These are phyloP conservation scores for Thelephora terrestris DNA, from an alignment of 1,284 basidiomycete species.

Conservation along the genomic window DNA sequence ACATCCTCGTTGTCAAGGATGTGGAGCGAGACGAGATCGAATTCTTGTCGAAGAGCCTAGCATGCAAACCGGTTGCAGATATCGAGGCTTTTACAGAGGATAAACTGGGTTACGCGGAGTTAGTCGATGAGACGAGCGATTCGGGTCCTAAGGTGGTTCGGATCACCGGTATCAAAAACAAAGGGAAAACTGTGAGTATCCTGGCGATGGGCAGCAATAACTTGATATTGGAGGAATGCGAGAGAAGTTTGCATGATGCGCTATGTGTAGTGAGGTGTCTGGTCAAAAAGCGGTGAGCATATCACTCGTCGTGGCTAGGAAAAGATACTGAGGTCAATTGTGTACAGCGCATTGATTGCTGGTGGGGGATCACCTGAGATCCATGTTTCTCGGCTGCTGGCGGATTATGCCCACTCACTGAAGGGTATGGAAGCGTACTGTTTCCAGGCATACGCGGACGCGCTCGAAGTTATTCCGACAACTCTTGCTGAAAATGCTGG, in stretches of 20 bases:
- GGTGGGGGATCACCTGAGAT: constrained; percentile 99
- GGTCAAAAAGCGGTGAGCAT: constrained; percentile 87
- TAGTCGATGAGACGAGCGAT: constrained; percentile 86
- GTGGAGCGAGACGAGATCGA: constrained; percentile 99
- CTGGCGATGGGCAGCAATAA: constrained; percentile 93
- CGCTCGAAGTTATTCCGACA: constrained; percentile 95
- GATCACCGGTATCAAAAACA: constrained; percentile 93
- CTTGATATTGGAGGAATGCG: constrained; percentile 94
- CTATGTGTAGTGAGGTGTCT: constrained; percentile 97
- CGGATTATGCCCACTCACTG: constrained; percentile 88
- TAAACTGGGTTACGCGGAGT: constrained; percentile 93
- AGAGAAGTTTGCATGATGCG: constrained; percentile 96
- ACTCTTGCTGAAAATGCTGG: constrained; percentile 99
- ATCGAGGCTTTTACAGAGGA: constrained; percentile 99
- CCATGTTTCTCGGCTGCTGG: constrained; percentile 89
- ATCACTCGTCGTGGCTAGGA: neutral
- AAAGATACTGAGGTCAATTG: neutral
- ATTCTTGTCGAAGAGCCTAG: constrained; percentile 91
- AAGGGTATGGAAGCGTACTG: constrained; percentile 99
- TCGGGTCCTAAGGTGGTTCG: constrained; percentile 89
- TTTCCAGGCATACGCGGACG: constrained; percentile 97
- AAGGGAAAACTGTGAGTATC: constrained; percentile 90
- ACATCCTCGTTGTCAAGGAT: constrained; percentile 96
- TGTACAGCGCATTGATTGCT: constrained; percentile 79
- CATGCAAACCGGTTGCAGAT: constrained; percentile 94